Percentiles rank a stretch among this genome's conserved stretches.
phyloP scores from a whole-genome alignment of 2,329 filamentous ascomycete genomes.

The Xylaria sp. region DNA sequence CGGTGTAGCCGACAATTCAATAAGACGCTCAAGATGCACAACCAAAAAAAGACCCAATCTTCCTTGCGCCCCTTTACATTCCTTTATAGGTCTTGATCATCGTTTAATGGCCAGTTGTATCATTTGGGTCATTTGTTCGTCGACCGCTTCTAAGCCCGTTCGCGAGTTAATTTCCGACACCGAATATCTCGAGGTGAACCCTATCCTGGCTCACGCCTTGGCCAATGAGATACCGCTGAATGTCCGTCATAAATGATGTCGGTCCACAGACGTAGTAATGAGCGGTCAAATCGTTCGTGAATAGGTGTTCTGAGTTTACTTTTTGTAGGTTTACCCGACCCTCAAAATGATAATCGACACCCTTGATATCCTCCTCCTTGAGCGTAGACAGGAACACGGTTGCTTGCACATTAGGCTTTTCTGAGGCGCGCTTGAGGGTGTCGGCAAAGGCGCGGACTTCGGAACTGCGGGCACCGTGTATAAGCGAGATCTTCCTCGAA shows the following conservation, averaged over 20 bases:
- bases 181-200: conserved; percentile 75
- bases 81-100: background rate
- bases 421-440: conserved; percentile 57
- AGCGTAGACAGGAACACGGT: conserved; percentile 69
- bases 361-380: conserved; percentile 54
- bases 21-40: conserved; percentile 14
- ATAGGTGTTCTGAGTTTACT: conserved; percentile 64
- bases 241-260: conserved; percentile 72
- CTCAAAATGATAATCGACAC: conserved; percentile 67
- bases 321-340: conserved; percentile 68
- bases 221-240: conserved; percentile 61
- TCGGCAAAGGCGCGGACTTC: conserved; percentile 64
- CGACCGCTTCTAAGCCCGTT: background rate
- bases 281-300: conserved; percentile 61
- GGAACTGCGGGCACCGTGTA: conserved; percentile 67
- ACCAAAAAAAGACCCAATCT: background rate
- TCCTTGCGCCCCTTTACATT: background rate
- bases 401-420: conserved; percentile 58
- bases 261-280: conserved; percentile 81
- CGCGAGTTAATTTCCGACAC: conserved; percentile 51
- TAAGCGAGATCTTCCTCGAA: conserved; percentile 66
- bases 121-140: background rate
- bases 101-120: background rate
- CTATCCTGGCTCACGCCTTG: conserved; percentile 67
- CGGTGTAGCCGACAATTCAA: conserved; percentile 11